Base-by-base conservation (phyloP, 1,284 basidiomycete species). In the Ustilago loliicola region DNA sequence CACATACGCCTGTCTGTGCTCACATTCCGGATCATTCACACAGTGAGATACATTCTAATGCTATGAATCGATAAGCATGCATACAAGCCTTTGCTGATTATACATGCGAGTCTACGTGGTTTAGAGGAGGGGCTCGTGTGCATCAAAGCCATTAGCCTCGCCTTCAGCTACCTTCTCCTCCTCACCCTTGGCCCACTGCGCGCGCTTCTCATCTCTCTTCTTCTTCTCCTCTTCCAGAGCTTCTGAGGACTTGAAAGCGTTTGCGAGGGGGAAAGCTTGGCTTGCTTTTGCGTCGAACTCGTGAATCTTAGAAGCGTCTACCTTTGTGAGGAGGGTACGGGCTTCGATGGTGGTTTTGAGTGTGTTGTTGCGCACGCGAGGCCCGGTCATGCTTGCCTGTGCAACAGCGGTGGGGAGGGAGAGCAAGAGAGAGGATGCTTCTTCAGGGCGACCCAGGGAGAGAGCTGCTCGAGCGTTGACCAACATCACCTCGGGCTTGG, bases 231-330 rank as follows among this genome's bases (percentile, higher is more conserved):
- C 74, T 64, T 79, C 76, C 23, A 66, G 42, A 80, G 85, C 85
- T n/a, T 80, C 77, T 1, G 57, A 54, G 9, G 77, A 65, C 53
- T 80, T 83, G 66, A 89, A 88, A 11, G 83, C 85, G 71, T 82
- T 86, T 3, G 88, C 88, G 1, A 87, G 73, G 4, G 87, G 87
- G 66, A 87, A 84, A 6, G 80, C 63, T n/a, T 62, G 57, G n/a
- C 52, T 70, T 34, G 82, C 85, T n/a, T 67, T 66, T 6, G n/a
- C 29, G 32, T 79, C 77, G 55, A 87, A 87, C 29, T 77, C 84
- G 19, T 11, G 70, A 53, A 47, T 50, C 34, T 21, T 61, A 27
- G 21, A 73, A 47, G 34, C 54, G 30, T 45, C 54, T 21, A 45
- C 82, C 45, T 54, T 25, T 6, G 36, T n/a, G 5, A 76, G 50